Evolutionary conservation across 192 early-diverging fungal genomes (phyloP).

Genomic region (Pilobolus umbonatus): DNA sequence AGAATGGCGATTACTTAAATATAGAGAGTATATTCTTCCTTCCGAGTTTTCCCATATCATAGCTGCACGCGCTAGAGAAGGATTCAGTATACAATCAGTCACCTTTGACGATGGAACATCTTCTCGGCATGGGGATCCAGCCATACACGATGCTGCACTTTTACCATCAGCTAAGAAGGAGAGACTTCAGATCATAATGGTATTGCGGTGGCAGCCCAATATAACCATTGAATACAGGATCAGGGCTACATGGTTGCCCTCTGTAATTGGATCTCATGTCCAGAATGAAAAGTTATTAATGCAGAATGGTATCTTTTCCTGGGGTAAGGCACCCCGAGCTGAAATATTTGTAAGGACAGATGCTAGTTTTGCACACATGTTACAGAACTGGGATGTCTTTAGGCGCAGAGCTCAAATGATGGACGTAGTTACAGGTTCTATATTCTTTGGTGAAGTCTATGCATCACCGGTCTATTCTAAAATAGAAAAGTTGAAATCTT

Average conservation of each 20-base stretch:
- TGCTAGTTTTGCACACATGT: conserved; percentile 27
- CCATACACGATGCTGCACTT: neutral
- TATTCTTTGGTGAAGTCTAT: conserved; percentile 16
- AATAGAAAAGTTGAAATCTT: conserved; percentile 40
- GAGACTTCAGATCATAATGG: conserved; percentile 51
- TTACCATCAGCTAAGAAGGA: conserved; percentile 15
- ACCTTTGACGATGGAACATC: conserved; percentile 39
- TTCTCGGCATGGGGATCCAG: conserved; percentile 6
- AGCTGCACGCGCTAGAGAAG: conserved; percentile 63
- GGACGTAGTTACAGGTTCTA: conserved; percentile 23
- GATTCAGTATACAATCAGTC: conserved; percentile 64
- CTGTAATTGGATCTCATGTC: conserved; percentile 3
- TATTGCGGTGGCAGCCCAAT: conserved; percentile 69
- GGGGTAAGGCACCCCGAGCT: conserved; percentile 21
- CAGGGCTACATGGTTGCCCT: conserved; percentile 40
- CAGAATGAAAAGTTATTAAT: neutral
- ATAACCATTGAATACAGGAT: conserved; percentile 71
- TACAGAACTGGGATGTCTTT: conserved; percentile 32
- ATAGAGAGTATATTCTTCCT: conserved; percentile 61
- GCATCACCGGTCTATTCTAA: conserved; percentile 44
- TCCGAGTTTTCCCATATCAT: conserved; percentile 60
- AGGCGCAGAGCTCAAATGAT: conserved; percentile 25
- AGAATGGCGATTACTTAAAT: conserved; percentile 57
- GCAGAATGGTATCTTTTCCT: conserved; percentile 17
- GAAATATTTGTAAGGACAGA: conserved; percentile 28